Percentiles rank a stretch among this genome's conserved stretches.
Conservation (phyloP, 441 rosid species). For the Aquilaria agallochum region DNA sequence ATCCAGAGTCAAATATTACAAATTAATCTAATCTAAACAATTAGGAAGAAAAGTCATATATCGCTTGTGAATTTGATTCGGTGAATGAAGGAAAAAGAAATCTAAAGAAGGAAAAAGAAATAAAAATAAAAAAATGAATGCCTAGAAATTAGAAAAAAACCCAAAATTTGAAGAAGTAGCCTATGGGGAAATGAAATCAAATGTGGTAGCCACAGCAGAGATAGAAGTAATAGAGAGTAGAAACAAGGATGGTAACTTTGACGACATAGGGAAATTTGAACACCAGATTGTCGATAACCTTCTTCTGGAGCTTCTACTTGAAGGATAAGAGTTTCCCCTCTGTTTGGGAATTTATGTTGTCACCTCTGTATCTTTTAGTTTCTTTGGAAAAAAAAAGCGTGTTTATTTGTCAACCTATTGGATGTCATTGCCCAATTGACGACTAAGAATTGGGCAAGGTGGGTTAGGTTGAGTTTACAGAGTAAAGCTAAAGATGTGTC, state of each 20-base stretch:
- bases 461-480: constrained; percentile 61
- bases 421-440: constrained; percentile 28
- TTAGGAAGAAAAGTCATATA: constrained; percentile 41
- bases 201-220: too few relatives aligned
- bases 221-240: too few relatives aligned
- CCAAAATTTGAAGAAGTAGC: too few relatives aligned
- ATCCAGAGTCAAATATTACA: constrained; percentile 45
- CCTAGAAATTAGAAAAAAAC: too few relatives aligned
- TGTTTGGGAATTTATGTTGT: constrained; percentile 28
- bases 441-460: constrained; percentile 53
- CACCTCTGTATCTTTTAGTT: too few relatives aligned
- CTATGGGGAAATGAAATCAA: too few relatives aligned
- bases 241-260: not conserved
- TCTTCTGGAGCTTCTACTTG: constrained; percentile 20
- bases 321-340: constrained; percentile 24
- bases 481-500: constrained; percentile 44
- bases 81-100: too few relatives aligned
- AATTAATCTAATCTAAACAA: constrained; percentile 44
- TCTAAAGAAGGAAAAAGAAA: too few relatives aligned
- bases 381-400: too few relatives aligned
- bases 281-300: constrained; percentile 61
- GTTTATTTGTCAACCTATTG: too few relatives aligned
- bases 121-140: too few relatives aligned
- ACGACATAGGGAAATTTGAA: constrained; percentile 39
- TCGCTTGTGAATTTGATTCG: constrained; percentile 10